Evolutionary conservation across 1,139 yeast species (phyloP).

Genomic region (Taphrina betulina): DNA sequence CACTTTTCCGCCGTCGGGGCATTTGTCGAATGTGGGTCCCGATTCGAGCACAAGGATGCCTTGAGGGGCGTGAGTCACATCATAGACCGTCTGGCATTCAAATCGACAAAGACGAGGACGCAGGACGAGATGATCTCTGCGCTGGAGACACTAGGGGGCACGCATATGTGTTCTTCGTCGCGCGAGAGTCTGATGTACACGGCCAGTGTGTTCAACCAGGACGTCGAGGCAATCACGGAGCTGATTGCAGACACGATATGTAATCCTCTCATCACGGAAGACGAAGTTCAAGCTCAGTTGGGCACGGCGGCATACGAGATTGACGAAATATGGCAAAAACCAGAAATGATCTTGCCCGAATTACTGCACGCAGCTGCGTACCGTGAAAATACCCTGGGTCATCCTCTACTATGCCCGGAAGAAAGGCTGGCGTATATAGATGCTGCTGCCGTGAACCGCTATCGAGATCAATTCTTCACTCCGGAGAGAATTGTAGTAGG

Average conservation of each 20-base stretch:
- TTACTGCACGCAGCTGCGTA: slow-evolving; percentile 81
- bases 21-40: slow-evolving; percentile 85
- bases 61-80: slow-evolving; percentile 74
- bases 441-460: slow-evolving; percentile 56
- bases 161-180: slow-evolving; percentile 89
- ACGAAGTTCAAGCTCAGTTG: slow-evolving; percentile 72
- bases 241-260: slow-evolving; percentile 78
- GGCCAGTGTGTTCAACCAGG: slow-evolving; percentile 86
- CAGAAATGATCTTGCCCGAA: slow-evolving; percentile 87
- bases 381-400: slow-evolving; percentile 69
- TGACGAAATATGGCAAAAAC: slow-evolving; percentile 74
- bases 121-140: slow-evolving; percentile 74
- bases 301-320: slow-evolving; percentile 78
- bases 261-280: slow-evolving; percentile 63
- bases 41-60: slow-evolving; percentile 60
- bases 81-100: slow-evolving; percentile 82
- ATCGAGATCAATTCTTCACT: slow-evolving; percentile 65
- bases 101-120: slow-evolving; percentile 60
- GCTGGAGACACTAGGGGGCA: slow-evolving; percentile 83
- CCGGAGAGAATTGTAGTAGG: slow-evolving; percentile 86
- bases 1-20: slow-evolving; percentile 90
- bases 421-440: slow-evolving; percentile 62
- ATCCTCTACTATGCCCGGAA: slow-evolving; percentile 78
- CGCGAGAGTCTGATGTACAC: slow-evolving; percentile 91
- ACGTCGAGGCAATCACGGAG: slow-evolving; percentile 77